Conservation (phyloP, 2,329 filamentous ascomycete genomes). For the Curvularia eragrostidis region DNA sequence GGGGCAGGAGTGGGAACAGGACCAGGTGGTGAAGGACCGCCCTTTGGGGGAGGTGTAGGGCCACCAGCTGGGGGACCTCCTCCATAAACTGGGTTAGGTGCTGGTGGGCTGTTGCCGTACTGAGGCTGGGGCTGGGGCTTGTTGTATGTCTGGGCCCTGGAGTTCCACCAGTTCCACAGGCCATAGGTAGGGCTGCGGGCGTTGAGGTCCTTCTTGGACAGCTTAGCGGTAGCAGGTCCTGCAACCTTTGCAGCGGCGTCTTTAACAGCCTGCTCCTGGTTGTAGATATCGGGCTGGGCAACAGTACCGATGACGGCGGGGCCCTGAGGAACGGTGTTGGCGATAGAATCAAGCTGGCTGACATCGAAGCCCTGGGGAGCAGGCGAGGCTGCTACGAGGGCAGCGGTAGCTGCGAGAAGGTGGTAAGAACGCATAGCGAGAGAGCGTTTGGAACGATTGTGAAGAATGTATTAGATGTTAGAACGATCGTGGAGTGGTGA, state of each 20-base stretch:
- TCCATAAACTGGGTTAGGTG: not conserved
- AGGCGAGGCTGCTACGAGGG: constrained; percentile 30
- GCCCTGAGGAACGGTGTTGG: constrained; percentile 19
- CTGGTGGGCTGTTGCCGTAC: not conserved
- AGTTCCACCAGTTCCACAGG: constrained; percentile 7
- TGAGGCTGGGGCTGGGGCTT: constrained; percentile 4
- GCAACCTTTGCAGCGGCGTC: constrained; percentile 13
- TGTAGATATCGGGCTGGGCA: constrained; percentile 19
- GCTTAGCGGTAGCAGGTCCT: constrained; percentile 21
- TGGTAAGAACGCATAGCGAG: constrained; percentile 31
- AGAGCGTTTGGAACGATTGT: constrained; percentile 5
- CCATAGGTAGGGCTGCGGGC: constrained; percentile 11
- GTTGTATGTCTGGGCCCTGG: not conserved
- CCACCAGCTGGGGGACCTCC: not conserved
- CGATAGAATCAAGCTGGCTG: constrained; percentile 14
- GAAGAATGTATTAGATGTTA: not conserved
- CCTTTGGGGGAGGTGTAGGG: not conserved
- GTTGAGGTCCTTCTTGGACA: constrained; percentile 22
- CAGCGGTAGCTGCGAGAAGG: constrained; percentile 28
- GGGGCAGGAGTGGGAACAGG: not conserved
- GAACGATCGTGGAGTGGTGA: constrained; percentile 10
- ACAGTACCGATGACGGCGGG: constrained; percentile 21
- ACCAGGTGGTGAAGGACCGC: not conserved
- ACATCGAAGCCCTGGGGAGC: constrained; percentile 31
- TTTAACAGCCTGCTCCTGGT: constrained; percentile 21